Percentiles rank a stretch among this genome's conserved stretches.
These are phyloP conservation scores for Solanum chilense DNA, from an alignment of 257 asterid genomes.

Conservation along the genomic window DNA sequence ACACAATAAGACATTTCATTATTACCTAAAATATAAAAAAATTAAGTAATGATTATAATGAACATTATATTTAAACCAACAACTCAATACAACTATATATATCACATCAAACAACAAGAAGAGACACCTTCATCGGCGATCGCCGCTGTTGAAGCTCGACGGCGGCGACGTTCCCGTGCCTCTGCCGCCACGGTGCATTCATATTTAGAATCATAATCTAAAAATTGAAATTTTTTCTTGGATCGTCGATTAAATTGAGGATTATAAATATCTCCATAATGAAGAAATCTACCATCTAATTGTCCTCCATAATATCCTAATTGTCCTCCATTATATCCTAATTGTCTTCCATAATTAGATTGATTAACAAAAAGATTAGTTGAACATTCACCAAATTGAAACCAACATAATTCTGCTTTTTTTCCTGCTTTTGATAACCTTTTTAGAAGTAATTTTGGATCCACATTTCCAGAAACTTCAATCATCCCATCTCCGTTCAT, in stretches of 20 bases:
- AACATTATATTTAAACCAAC: too few relatives aligned
- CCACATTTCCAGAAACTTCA: constrained; percentile 11
- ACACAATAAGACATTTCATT: too few relatives aligned
- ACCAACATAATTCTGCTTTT: constrained; percentile 4
- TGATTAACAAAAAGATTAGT: constrained; percentile 3
- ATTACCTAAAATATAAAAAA: too few relatives aligned
- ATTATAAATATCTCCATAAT: neutral
- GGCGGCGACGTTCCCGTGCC: neutral
- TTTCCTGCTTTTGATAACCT: constrained; percentile 6
- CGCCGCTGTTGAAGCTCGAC: neutral
- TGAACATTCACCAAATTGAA: constrained; percentile 23
- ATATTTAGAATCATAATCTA: neutral
- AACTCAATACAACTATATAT: too few relatives aligned
- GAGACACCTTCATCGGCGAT: neutral
- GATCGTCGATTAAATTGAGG: neutral
- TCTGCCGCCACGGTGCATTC: neutral
- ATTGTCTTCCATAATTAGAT: neutral
- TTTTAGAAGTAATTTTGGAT: constrained; percentile 13
- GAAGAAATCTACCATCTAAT: neutral
- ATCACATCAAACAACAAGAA: neutral
- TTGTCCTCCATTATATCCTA: too few relatives aligned
- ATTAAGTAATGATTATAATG: too few relatives aligned
- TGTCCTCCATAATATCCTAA: neutral
- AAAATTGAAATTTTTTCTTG: neutral
- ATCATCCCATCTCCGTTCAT: constrained; percentile 18